phyloP scores from a whole-genome alignment of 2,329 filamentous ascomycete species.

The Aspergillus versicolor region DNA sequence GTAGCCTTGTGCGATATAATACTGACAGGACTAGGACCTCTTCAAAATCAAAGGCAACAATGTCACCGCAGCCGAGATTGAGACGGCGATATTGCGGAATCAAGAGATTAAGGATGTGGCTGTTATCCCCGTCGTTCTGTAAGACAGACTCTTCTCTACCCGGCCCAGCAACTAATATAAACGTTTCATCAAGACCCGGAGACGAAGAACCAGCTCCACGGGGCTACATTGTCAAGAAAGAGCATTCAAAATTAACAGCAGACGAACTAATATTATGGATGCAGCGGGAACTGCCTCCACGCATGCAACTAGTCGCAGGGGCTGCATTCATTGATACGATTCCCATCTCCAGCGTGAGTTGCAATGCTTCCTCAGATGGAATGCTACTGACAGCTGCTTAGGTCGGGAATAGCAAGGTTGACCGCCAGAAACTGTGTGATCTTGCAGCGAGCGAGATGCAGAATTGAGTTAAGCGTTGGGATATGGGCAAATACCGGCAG shows the following conservation, averaged over 20 bases:
- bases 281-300: not conserved
- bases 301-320: not conserved
- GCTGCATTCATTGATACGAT: not conserved
- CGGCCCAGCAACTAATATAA: not conserved
- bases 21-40: too few species aligned
- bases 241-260: not conserved
- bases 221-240: not conserved
- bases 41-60: constrained; percentile 64
- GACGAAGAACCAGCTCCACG: not conserved
- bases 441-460: not conserved
- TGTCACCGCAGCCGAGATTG: constrained; percentile 62
- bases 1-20: too few species aligned
- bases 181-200: not conserved
- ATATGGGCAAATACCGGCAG: too few species aligned
- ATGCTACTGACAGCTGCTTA: not conserved
- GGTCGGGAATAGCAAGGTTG: not conserved
- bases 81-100: constrained; percentile 45
- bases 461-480: not conserved
- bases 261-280: not conserved
- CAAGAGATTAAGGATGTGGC: constrained; percentile 52
- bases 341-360: not conserved
- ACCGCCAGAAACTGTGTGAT: not conserved
- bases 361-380: too few species aligned
- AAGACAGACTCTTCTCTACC: not conserved
- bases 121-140: constrained; percentile 54